Percentiles rank a stretch among this genome's conserved stretches.
These are phyloP conservation scores for Vanilla planifolia DNA, from an alignment of 106 monocot genomes.

Conservation along the genomic window DNA sequence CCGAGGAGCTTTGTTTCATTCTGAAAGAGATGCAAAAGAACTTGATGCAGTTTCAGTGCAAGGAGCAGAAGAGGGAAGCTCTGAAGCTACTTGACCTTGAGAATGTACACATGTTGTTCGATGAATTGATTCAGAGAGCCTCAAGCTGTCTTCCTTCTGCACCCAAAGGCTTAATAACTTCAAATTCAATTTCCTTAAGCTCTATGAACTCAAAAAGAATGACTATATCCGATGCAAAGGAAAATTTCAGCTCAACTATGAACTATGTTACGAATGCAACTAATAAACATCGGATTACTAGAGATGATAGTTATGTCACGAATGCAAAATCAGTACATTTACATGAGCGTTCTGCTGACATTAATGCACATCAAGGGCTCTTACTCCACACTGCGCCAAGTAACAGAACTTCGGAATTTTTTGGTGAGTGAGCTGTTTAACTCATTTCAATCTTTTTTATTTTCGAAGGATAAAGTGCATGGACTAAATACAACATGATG, in stretches of 20 bases:
- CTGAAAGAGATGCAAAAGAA: constrained; percentile 6
- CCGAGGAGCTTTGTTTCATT: constrained; percentile 12
- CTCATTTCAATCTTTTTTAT: not conserved
- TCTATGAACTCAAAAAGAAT: too few species aligned
- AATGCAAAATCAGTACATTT: constrained; percentile 14
- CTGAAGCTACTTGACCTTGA: constrained; percentile 10
- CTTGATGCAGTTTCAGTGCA: constrained; percentile 7
- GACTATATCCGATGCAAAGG: too few species aligned
- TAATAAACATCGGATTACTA: constrained; percentile 6
- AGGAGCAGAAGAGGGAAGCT: constrained; percentile 17
- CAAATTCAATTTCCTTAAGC: too few species aligned
- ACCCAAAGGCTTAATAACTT: too few species aligned
- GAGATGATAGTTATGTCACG: constrained; percentile 30
- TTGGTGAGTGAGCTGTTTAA: constrained; percentile 16
- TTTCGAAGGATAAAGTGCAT: constrained; percentile 22
- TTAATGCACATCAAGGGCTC: not conserved
- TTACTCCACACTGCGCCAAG: constrained; percentile 10
- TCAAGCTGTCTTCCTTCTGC: not conserved
- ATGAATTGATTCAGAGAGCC: constrained; percentile 9
- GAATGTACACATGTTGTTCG: not conserved
- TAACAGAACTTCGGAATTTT: constrained; percentile 7
- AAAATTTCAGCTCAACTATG: too few species aligned
- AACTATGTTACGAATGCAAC: too few species aligned
- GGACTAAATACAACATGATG: too few species aligned
- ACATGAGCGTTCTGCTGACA: constrained; percentile 12